These are phyloP conservation scores for Eucalyptus viminalis DNA, from an alignment of 345 rosid species.

Conservation along the genomic window DNA sequence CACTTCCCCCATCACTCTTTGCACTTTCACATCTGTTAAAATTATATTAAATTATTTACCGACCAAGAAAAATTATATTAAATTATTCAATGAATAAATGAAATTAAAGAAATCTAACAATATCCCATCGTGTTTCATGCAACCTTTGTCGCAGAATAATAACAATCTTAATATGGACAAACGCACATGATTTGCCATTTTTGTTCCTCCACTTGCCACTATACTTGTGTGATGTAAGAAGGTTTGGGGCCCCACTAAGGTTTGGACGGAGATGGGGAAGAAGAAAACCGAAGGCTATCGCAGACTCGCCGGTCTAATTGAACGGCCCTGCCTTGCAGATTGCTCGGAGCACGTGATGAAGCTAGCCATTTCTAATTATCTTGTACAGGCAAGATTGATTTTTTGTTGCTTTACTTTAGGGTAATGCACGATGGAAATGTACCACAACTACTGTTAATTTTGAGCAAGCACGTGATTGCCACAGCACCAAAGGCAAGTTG, in stretches of 20 bases:
- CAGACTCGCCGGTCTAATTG: no score
- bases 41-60: no score
- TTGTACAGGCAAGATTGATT: not conserved
- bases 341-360: not conserved
- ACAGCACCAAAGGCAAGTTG: fast-evolving
- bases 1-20: not conserved
- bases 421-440: not conserved
- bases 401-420: not conserved
- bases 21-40: not conserved
- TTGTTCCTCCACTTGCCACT: not conserved
- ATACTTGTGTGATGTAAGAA: not conserved
- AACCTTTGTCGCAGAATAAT: not conserved
- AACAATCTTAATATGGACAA: not conserved
- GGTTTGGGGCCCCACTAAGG: not conserved
- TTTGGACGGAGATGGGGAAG: no score
- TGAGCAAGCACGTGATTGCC: not conserved
- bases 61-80: no score
- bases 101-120: no score
- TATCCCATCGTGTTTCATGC: not conserved
- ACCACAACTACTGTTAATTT: not conserved
- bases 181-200: not conserved
- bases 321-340: no score
- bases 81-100: no score
- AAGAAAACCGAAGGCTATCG: no score
- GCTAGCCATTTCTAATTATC: not conserved